Conservation (phyloP, 1,139 yeast genomes). For the Suhomyces bokatorum region DNA sequence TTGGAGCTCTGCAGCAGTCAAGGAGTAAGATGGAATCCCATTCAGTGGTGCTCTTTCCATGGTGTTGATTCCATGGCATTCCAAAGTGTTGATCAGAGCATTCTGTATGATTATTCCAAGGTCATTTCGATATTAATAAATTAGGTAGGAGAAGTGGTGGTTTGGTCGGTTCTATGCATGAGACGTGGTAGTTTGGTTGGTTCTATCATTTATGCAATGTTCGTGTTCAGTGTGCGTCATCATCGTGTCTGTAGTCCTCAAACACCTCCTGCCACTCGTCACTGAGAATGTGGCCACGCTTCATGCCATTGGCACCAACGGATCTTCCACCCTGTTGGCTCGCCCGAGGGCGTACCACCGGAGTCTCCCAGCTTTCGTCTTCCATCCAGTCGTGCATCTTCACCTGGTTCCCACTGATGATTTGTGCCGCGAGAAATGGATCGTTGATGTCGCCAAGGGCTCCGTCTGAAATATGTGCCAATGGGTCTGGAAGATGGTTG, state of each 20-base stretch:
- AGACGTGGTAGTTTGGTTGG: no score
- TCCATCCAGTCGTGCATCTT: conserved; percentile 38
- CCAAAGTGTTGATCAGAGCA: no score
- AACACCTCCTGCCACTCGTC: conserved; percentile 39
- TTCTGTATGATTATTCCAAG: no score
- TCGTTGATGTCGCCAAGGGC: conserved; percentile 30
- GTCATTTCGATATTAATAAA: no score
- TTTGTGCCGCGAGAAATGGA: conserved; percentile 44
- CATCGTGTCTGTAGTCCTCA: conserved; percentile 46
- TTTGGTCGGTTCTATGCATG: no score
- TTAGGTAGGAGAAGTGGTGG: no score
- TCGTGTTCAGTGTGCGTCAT: conserved; percentile 26
- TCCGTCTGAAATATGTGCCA: conserved; percentile 48
- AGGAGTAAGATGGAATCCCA: no score
- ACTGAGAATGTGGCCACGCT: conserved; percentile 23
- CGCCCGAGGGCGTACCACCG: conserved; percentile 9
- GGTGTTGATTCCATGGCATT: no score
- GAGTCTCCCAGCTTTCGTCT: conserved; percentile 29
- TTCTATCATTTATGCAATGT: no score
- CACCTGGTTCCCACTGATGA: conserved; percentile 47
- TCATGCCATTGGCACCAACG: conserved; percentile 15
- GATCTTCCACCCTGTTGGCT: conserved; percentile 1
- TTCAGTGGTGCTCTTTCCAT: no score
- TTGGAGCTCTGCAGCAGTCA: no score
- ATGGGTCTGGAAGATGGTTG: conserved; percentile 41